Evolutionary conservation across 306 rosid species (phyloP).

Genomic region (Vigna hirtella): DNA sequence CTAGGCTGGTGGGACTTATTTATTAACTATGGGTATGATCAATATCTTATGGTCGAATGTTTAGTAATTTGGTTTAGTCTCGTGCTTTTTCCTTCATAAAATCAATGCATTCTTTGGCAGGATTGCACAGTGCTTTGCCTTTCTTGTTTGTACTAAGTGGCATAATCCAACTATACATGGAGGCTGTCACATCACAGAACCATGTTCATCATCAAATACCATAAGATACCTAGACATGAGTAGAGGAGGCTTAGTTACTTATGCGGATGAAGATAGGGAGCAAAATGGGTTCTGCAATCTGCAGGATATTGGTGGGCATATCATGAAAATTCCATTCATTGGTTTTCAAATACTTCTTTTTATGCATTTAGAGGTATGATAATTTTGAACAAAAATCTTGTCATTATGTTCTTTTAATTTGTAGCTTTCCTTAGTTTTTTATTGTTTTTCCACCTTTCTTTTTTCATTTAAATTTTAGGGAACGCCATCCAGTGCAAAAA

Average conservation of each 20-base stretch:
- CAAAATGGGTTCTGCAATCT: slow-evolving; percentile 65
- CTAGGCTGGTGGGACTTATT: slow-evolving; percentile 99
- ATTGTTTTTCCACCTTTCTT: slow-evolving; percentile 1
- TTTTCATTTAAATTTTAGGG: slow-evolving; percentile 60
- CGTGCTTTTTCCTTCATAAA: slow-evolving; percentile 38
- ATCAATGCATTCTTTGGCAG: slow-evolving; percentile 58
- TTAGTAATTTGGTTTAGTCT: slow-evolving; percentile 20
- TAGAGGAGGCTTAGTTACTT: slow-evolving; percentile 74
- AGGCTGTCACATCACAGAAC: slow-evolving; percentile 63
- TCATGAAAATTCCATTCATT: slow-evolving; percentile 86
- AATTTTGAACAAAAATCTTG: slow-evolving; percentile 1
- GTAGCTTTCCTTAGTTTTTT: slow-evolving; percentile 33
- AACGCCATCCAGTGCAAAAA: slow-evolving; percentile 59
- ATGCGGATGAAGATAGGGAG: slow-evolving; percentile 67
- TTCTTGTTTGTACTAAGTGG: slow-evolving; percentile 98
- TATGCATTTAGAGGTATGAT: slow-evolving; percentile 81
- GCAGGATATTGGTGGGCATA: slow-evolving; percentile 90
- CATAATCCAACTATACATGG: slow-evolving; percentile 88
- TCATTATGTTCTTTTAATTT: slow-evolving; percentile 24
- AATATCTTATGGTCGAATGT: slow-evolving; percentile 32
- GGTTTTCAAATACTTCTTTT: slow-evolving; percentile 78
- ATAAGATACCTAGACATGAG: slow-evolving; percentile 74
- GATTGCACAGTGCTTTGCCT: slow-evolving; percentile 95
- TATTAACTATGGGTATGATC: slow-evolving; percentile 79
- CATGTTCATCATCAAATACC: slow-evolving; percentile 63